Evolutionary conservation across 2,329 filamentous ascomycete genomes (phyloP), one percentile per base, ranked within the genome.

Genomic region (Phoma sp.): DNA sequence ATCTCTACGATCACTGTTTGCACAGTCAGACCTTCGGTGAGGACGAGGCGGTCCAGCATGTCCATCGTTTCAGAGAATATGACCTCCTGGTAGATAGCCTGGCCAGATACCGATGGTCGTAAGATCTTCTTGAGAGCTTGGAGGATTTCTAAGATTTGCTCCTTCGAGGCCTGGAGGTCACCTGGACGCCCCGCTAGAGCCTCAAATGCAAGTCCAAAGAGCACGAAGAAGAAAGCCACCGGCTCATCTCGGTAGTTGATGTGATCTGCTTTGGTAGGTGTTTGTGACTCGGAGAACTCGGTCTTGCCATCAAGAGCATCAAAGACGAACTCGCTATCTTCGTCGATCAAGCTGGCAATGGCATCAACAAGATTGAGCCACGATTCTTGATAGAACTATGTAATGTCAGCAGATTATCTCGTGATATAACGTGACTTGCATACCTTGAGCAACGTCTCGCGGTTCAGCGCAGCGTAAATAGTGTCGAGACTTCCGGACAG

Each of bases 221-320:
- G 84, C 13, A 99, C 94, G 69, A 99, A 99, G 80, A 99, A 99
- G 82, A 99, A 99, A 0, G 95, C 95, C 1, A 98, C 92, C 0
- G 95, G 95, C 73, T 99, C 95, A 70, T 98, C 94, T 43, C 95
- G 90, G 73, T 99, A 99, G 75, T 98, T 98, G 78, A 99, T 98
- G 29, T 71, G 68, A 62, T 94, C 91, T 43, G 83, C 84, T 71
- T 89, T 91, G 15, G 81, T 78, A 38, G 83, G 79, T 2, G 72
- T 62, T 10, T 69, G 65, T 10, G 74, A 29, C 60, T 58, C 68
- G 15, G 73, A 65, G 10, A 77, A 63, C 24, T 76, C 74, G 2
- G 79, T 77, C 69, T 95, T 96, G 46, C 93, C 93, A 71, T 99
- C 95, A 6, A 99, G 80, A 1, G 95, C 95, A 75, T 97, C 93